A percentile compares a stretch with the other conserved stretches of the same genome.
phyloP scores from a whole-genome alignment of 306 rosid species.

The Abrus precatorius region DNA sequence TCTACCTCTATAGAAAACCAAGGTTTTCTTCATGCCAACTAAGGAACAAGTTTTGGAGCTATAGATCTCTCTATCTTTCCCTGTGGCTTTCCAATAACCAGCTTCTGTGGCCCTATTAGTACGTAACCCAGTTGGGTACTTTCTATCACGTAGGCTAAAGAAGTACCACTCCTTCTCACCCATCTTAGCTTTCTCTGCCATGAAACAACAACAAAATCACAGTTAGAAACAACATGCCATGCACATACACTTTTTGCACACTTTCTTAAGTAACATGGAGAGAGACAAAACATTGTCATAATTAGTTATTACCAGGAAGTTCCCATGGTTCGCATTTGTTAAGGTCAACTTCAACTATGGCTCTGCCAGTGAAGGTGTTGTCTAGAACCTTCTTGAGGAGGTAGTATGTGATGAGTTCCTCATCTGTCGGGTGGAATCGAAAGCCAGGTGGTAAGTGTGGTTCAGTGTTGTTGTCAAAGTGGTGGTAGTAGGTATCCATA shows the following conservation, averaged over 20 bases:
- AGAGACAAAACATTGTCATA: background rate
- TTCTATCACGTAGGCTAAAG: slow-evolving; percentile 77
- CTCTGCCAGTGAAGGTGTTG: slow-evolving; percentile 71
- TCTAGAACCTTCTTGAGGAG: slow-evolving; percentile 86
- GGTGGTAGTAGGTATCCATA: slow-evolving; percentile 45
- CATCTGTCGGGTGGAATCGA: slow-evolving; percentile 92
- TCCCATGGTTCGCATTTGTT: slow-evolving; percentile 97
- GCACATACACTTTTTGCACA: background rate
- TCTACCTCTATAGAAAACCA: slow-evolving; percentile 85
- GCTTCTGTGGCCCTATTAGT: slow-evolving; percentile 91
- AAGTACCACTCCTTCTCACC: slow-evolving; percentile 96
- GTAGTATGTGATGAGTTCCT: slow-evolving; percentile 83
- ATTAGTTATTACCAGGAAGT: slow-evolving; percentile 68
- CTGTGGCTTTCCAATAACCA: slow-evolving; percentile 95
- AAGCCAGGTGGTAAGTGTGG: slow-evolving; percentile 82
- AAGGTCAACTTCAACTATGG: slow-evolving; percentile 89
- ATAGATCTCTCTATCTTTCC: slow-evolving; percentile 83
- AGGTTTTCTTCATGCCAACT: slow-evolving; percentile 91
- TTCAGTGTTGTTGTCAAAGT: slow-evolving; percentile 33
- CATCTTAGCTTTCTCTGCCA: slow-evolving; percentile 82
- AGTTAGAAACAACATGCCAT: background rate
- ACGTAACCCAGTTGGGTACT: slow-evolving; percentile 85
- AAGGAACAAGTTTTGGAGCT: slow-evolving; percentile 71
- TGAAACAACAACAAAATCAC: background rate
- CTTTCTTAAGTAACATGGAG: too few relatives aligned